Conservation (phyloP, 768 basidiomycete species). For the Tricholoma furcatifolium region DNA sequence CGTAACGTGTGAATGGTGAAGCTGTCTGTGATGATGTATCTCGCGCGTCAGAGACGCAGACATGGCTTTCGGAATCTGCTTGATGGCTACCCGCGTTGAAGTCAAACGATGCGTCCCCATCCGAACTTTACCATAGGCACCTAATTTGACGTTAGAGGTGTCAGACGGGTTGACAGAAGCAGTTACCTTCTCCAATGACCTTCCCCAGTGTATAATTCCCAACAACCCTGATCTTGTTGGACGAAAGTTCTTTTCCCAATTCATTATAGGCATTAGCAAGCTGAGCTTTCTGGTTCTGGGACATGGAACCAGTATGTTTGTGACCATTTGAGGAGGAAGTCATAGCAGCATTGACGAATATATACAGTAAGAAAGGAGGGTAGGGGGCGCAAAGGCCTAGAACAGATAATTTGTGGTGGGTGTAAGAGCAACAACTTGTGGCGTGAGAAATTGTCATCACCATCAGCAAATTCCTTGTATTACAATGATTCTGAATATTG, state of each 20-base stretch:
- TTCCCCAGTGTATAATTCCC: slow-evolving; percentile 94
- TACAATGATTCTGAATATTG: not conserved
- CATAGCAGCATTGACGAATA: slow-evolving; percentile 43
- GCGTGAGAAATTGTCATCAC: slow-evolving; percentile 15
- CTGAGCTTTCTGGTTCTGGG: slow-evolving; percentile 81
- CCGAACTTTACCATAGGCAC: slow-evolving; percentile 94
- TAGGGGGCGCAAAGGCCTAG: slow-evolving; percentile 32
- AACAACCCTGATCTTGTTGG: slow-evolving; percentile 84
- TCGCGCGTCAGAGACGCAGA: slow-evolving; percentile 92
- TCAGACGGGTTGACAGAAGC: slow-evolving; percentile 9
- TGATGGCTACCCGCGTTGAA: slow-evolving; percentile 90
- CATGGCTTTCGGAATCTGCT: slow-evolving; percentile 95
- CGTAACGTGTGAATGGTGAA: slow-evolving; percentile 94
- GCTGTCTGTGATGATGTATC: slow-evolving; percentile 96
- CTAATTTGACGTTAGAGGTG: slow-evolving; percentile 36
- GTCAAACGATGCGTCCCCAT: slow-evolving; percentile 93
- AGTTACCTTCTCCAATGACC: slow-evolving; percentile 91
- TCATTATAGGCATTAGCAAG: slow-evolving; percentile 97
- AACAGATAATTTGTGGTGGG: slow-evolving; percentile 6
- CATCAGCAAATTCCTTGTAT: not conserved
- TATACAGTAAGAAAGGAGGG: slow-evolving; percentile 33
- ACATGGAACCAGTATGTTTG: slow-evolving; percentile 58
- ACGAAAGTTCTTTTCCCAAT: slow-evolving; percentile 93
- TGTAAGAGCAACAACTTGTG: slow-evolving; percentile 6
- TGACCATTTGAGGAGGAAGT: slow-evolving; percentile 47